phyloP scores from a whole-genome alignment of 2,329 filamentous ascomycete genomes.

The Venturia oleaginea region DNA sequence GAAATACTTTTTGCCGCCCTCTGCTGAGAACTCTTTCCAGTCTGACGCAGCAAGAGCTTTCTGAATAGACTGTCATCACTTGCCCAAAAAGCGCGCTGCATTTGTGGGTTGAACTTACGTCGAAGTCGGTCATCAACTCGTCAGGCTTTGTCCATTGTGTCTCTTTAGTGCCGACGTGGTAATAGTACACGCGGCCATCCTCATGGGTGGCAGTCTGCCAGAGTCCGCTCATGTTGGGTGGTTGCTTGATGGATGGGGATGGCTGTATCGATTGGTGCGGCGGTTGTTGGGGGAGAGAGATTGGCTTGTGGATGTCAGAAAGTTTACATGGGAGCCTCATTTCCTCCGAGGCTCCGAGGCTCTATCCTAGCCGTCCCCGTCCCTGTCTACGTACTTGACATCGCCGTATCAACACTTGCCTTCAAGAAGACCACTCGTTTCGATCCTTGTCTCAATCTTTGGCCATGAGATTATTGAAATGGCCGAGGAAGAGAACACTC shows the following conservation, averaged over 20 bases:
- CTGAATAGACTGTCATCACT: constrained; percentile 34
- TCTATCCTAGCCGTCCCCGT: too few relatives aligned
- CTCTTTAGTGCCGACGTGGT: constrained; percentile 73
- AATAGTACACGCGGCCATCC: constrained; percentile 85
- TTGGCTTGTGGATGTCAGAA: neutral
- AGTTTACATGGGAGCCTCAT: neutral
- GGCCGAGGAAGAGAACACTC: neutral
- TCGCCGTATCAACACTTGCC: neutral
- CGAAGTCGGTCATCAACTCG: constrained; percentile 73
- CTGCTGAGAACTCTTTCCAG: constrained; percentile 87
- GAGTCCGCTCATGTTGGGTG: constrained; percentile 24
- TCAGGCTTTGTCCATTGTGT: constrained; percentile 94
- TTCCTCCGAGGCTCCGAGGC: too few relatives aligned
- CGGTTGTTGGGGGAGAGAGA: neutral
- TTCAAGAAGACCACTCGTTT: neutral
- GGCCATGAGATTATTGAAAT: neutral
- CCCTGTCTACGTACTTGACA: too few relatives aligned
- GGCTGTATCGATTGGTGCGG: neutral
- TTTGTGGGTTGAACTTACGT: constrained; percentile 45
- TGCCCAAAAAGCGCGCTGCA: constrained; percentile 16
- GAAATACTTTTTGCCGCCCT: constrained; percentile 85
- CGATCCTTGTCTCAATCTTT: neutral
- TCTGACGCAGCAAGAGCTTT: constrained; percentile 72
- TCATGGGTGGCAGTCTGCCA: constrained; percentile 78
- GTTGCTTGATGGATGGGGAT: neutral